These are phyloP conservation scores for Dactylis glomerata DNA, from an alignment of 176 grass and related monocot genomes.

Conservation along the genomic window DNA sequence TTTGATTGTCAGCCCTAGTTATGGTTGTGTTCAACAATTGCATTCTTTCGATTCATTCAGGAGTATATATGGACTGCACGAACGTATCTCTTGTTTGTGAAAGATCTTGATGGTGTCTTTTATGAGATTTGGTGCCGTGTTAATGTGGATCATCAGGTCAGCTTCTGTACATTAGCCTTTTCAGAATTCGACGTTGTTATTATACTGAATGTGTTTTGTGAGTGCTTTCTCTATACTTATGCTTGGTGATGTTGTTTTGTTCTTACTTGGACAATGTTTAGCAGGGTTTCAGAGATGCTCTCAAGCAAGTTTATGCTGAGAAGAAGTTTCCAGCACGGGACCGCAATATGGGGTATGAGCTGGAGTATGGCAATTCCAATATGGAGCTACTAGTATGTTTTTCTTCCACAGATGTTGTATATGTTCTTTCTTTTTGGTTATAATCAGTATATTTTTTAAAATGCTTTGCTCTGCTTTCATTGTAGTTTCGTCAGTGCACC, in stretches of 20 bases:
- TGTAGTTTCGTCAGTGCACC: neutral
- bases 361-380: neutral
- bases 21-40: neutral
- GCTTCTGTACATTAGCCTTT: neutral
- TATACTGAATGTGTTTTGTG: conserved; percentile 16
- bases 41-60: neutral
- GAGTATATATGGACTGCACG: neutral
- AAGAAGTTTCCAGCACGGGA: neutral
- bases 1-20: neutral
- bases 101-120: neutral
- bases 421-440: neutral
- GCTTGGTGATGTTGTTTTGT: neutral
- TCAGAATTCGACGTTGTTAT: neutral
- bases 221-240: neutral
- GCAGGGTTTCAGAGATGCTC: neutral
- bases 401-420: neutral
- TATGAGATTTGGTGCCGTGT: neutral
- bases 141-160: neutral
- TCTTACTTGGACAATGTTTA: neutral
- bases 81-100: neutral
- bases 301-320: neutral
- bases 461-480: neutral
- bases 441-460: neutral
- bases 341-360: neutral
- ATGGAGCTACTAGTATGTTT: neutral